These are phyloP conservation scores for Pisolithus microcarpus DNA, from an alignment of 768 basidiomycete genomes.

Conservation along the genomic window DNA sequence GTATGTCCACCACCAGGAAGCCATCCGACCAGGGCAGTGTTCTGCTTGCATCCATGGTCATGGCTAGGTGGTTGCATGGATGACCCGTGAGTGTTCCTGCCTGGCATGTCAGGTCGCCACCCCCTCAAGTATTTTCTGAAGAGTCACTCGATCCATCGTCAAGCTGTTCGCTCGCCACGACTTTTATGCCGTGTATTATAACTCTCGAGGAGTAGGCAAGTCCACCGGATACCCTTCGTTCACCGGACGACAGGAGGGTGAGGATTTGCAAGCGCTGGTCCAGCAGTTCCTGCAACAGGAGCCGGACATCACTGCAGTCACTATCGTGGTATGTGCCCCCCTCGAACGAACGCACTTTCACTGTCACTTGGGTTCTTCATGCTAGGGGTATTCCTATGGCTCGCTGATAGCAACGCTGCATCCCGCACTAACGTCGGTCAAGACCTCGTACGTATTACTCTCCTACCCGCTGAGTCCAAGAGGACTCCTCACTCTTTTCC, in stretches of 20 bases:
- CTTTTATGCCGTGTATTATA: conserved; percentile 63
- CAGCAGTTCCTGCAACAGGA: conserved; percentile 43
- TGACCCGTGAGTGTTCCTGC: conserved; percentile 54
- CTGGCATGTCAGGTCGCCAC: not conserved
- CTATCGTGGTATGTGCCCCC: conserved; percentile 47
- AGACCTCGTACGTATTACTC: conserved; percentile 59
- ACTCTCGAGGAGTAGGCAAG: conserved; percentile 69
- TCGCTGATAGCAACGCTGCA: conserved; percentile 65
- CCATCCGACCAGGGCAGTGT: conserved; percentile 40
- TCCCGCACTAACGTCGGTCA: conserved; percentile 43
- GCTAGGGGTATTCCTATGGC: conserved; percentile 77
- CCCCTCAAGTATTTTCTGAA: not conserved
- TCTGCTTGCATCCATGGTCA: conserved; percentile 85
- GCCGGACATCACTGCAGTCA: conserved; percentile 40
- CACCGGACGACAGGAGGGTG: conserved; percentile 61
- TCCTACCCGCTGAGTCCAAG: conserved; percentile 73
- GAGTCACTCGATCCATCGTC: conserved; percentile 39
- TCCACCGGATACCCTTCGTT: conserved; percentile 71
- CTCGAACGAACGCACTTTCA: conserved; percentile 1
- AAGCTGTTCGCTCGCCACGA: conserved; percentile 35
- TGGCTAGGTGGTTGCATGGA: conserved; percentile 72
- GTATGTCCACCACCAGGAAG: conserved; percentile 19
- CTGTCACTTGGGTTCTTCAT: not conserved
- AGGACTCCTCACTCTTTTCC: conserved; percentile 63
- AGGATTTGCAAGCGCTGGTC: conserved; percentile 61